phyloP scores from a whole-genome alignment of 2,329 filamentous ascomycete genomes.

The Ophidiomyces ophidiicola region DNA sequence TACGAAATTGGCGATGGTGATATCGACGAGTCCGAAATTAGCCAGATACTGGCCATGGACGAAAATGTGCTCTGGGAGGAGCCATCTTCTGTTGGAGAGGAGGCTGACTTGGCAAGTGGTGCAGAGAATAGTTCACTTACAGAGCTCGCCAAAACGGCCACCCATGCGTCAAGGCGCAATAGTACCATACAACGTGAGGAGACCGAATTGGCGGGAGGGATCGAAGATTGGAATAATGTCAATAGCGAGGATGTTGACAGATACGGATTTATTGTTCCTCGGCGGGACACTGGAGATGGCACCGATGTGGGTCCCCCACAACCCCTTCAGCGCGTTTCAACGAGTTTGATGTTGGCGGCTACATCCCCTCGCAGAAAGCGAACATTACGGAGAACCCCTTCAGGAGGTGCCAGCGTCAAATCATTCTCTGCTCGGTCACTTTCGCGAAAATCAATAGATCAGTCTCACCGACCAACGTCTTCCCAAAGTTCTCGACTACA shows the following conservation, averaged over 20 bases:
- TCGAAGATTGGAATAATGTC: slow-evolving; percentile 54
- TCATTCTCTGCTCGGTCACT: slow-evolving; percentile 34
- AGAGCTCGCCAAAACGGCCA: slow-evolving; percentile 20
- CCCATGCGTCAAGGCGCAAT: slow-evolving; percentile 22
- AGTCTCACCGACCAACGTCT: slow-evolving; percentile 34
- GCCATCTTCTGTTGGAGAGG: slow-evolving; percentile 21
- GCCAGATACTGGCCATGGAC: slow-evolving; percentile 27
- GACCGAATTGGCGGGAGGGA: slow-evolving; percentile 48
- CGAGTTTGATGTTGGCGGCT: slow-evolving; percentile 45
- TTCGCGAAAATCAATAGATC: slow-evolving; percentile 32
- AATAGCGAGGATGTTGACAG: slow-evolving; percentile 49
- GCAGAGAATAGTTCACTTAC: slow-evolving; percentile 20
- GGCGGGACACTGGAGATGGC: slow-evolving; percentile 19
- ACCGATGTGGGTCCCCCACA: slow-evolving; percentile 26
- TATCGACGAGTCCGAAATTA: slow-evolving; percentile 34
- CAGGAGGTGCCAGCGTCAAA: slow-evolving; percentile 34
- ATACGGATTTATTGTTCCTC: slow-evolving; percentile 51
- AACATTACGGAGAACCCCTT: slow-evolving; percentile 39
- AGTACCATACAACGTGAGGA: slow-evolving; percentile 38
- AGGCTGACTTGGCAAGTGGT: slow-evolving; percentile 21
- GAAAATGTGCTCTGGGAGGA: slow-evolving; percentile 34
- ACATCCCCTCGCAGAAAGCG: slow-evolving; percentile 44
- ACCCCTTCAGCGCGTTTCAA: slow-evolving; percentile 47
- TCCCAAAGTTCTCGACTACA: slow-evolving; percentile 37
- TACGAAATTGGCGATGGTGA: slow-evolving; percentile 50